phyloP scores from a whole-genome alignment of 495 filamentous ascomycete species.

The Hypoxylon crocopeplum region DNA sequence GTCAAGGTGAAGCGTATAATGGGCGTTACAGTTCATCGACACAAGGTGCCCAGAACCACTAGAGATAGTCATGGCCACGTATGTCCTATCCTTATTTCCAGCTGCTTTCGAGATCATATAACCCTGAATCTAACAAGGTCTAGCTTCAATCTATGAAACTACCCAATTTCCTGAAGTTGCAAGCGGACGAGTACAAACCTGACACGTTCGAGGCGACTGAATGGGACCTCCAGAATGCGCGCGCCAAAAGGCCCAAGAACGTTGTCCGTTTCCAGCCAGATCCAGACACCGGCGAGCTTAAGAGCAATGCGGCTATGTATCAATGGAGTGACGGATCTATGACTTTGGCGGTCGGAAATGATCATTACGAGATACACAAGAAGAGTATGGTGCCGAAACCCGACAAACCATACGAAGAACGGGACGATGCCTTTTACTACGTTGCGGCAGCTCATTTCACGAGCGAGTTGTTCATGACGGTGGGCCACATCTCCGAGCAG shows the following conservation, averaged over 20 bases:
- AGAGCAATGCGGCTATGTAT: conserved; percentile 79
- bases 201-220: conserved; percentile 66
- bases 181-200: conserved; percentile 74
- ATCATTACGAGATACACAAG: conserved; percentile 79
- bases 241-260: conserved; percentile 46
- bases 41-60: conserved; percentile 69
- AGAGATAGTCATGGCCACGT: conserved; percentile 74
- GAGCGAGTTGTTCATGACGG: conserved; percentile 72
- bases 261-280: conserved; percentile 51
- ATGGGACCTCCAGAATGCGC: conserved; percentile 55
- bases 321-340: conserved; percentile 86
- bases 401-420: conserved; percentile 65
- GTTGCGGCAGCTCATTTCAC: conserved; percentile 75
- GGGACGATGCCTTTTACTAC: conserved; percentile 82
- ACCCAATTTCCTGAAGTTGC: conserved; percentile 78
- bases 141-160: conserved; percentile 82
- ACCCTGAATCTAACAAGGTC: conserved; percentile 13
- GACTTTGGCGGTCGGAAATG: conserved; percentile 73
- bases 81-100: conserved; percentile 17
- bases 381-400: conserved; percentile 75
- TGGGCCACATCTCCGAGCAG: conserved; percentile 80
- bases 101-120: not conserved
- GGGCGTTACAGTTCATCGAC: conserved; percentile 64
- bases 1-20: conserved; percentile 61
- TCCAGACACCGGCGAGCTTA: conserved; percentile 55